Percentiles rank a stretch among this genome's conserved stretches.
These are phyloP conservation scores for Alternaria hordeiaustralica DNA, from an alignment of 2,329 filamentous ascomycete species.

Conservation along the genomic window DNA sequence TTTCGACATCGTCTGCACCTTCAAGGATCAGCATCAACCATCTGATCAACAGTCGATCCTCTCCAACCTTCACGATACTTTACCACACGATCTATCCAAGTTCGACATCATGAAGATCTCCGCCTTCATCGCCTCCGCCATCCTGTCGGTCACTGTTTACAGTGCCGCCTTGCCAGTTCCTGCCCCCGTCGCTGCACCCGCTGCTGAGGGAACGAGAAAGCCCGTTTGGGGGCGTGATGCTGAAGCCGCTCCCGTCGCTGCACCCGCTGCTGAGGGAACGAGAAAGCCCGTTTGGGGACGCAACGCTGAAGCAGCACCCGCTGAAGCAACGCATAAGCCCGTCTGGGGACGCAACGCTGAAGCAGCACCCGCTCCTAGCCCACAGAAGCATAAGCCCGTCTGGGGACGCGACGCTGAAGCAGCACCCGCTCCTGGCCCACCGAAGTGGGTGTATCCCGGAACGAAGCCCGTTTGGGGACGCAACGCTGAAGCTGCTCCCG, in stretches of 20 bases:
- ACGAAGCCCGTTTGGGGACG: too few species aligned
- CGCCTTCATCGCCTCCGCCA: constrained; percentile 49
- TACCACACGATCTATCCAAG: constrained; percentile 21
- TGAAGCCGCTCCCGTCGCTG: constrained; percentile 5
- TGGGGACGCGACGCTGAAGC: constrained; percentile 32
- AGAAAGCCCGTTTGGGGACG: background rate
- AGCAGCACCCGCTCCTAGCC: constrained; percentile 14
- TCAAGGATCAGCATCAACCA: constrained; percentile 9
- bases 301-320: background rate
- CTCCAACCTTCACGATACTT: constrained; percentile 19
- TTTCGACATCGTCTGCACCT: constrained; percentile 18
- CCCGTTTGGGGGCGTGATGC: constrained; percentile 19
- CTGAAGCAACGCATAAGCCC: background rate
- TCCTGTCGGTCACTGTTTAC: constrained; percentile 52
- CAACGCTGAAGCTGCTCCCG: too few species aligned
- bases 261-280: background rate
- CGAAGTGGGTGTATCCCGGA: background rate
- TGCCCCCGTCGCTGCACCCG: constrained; percentile 9
- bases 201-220: constrained; percentile 1
- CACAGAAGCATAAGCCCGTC: constrained; percentile 15
- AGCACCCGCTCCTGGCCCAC: too few species aligned
- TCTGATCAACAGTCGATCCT: constrained; percentile 12
- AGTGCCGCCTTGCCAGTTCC: constrained; percentile 49
- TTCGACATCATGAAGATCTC: constrained; percentile 57
- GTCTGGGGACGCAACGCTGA: constrained; percentile 5